Evolutionary conservation across 306 rosid genomes (phyloP), one percentile per base, ranked within the genome.

Genomic region (Cucurbita maxima): DNA sequence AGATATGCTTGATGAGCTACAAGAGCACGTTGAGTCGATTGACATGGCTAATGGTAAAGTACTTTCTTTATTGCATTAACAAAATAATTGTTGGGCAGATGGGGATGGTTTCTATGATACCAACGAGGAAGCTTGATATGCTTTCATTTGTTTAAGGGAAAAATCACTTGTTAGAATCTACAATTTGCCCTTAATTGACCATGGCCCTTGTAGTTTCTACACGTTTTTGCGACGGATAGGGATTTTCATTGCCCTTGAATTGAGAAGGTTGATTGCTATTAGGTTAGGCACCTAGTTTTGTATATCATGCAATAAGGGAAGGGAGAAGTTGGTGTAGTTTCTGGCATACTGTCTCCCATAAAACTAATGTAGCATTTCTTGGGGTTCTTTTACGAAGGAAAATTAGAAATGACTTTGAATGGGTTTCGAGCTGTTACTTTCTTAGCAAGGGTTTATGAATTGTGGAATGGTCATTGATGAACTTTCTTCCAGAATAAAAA

Each of bases 11-110:
- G 97, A 95, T 77, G 96, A 94, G 81, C 75, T 94, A 82, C 96
- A 91, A 63, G 99, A 94, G 83, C 99, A 94, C 57, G 97, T 94
- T 59, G 97, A 94, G 81, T 89, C 99, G 1, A 95, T 91, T 79
- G 99, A 95, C 80, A 83, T 85, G 90, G 99, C 97, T 67, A 95
- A 95, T 81, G 99, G 99, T 95, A 79, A 73, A 81, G 12, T 56
- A 14, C 30, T 72, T 59, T 50, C 71, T 70, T 20, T 8, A 47
- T 57, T 58, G 13, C 5, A 5, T 73, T 13, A 44, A 56, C 7
- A 57, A 20, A 57, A 12, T 47, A 4, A 25, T 34, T 13, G 9
- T 45, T 68, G 41, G 53, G 18, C 0, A 22, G 20, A 25, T 20
- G 12, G 22, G 56, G 73, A 22, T 45, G 12, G 56, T 22, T 44